Conservation (phyloP, 2,329 filamentous ascomycete genomes). For the Neoscytalidium dimidiatum region DNA sequence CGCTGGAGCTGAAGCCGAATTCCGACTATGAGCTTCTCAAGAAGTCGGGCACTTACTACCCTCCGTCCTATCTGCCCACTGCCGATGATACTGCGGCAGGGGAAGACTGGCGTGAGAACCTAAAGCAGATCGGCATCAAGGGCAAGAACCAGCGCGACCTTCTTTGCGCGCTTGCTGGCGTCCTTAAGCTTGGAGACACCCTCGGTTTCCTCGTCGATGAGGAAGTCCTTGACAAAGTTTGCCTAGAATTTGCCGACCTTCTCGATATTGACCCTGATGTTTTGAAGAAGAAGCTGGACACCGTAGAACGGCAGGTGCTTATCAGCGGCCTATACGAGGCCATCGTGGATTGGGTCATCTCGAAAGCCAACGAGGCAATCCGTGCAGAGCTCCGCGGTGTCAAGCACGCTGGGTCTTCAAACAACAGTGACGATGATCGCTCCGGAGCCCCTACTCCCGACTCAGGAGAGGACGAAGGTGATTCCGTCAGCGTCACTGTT, state of each 20-base stretch:
- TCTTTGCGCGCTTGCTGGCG: slow-evolving; percentile 79
- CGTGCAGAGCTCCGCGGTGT: slow-evolving; percentile 69
- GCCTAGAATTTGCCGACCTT: slow-evolving; percentile 85
- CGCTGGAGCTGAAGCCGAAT: slow-evolving; percentile 75
- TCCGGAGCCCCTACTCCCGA: slow-evolving; percentile 64
- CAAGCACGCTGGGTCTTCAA: slow-evolving; percentile 66
- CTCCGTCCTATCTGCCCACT: slow-evolving; percentile 85
- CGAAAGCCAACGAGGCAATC: slow-evolving; percentile 85
- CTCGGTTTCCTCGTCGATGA: slow-evolving; percentile 82
- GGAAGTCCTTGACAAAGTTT: slow-evolving; percentile 80
- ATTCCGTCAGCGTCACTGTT: slow-evolving; percentile 87
- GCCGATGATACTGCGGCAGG: slow-evolving; percentile 90
- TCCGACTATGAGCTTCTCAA: slow-evolving; percentile 78
- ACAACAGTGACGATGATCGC: slow-evolving; percentile 56
- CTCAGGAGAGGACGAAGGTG: slow-evolving; percentile 69
- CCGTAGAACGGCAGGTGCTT: slow-evolving; percentile 78
- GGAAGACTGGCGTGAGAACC: slow-evolving; percentile 83
- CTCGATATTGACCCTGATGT: slow-evolving; percentile 85
- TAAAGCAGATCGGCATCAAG: slow-evolving; percentile 94
- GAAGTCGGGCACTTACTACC: slow-evolving; percentile 80
- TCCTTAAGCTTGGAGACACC: slow-evolving; percentile 90
- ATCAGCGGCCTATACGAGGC: slow-evolving; percentile 90
- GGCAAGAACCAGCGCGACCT: slow-evolving; percentile 79
- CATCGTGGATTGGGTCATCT: slow-evolving; percentile 90
- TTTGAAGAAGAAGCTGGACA: slow-evolving; percentile 75